Conservation (phyloP, 306 rosid genomes). For the Hippophae tibetana region DNA sequence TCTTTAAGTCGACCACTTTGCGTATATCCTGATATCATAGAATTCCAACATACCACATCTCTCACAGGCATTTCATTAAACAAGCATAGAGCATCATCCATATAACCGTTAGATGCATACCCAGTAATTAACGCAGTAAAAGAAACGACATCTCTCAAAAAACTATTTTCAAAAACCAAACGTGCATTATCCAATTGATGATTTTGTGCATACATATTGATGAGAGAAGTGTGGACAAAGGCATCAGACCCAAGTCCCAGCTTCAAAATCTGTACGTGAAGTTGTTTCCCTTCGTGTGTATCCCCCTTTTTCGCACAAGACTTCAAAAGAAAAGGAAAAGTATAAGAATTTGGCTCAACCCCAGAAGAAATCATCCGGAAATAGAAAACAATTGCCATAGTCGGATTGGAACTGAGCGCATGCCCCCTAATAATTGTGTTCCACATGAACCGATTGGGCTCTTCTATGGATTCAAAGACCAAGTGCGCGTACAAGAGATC, state of each 20-base stretch:
- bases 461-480: slow-evolving; percentile 15
- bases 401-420: neutral
- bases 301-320: slow-evolving; percentile 20
- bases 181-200: slow-evolving; percentile 47
- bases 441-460: slow-evolving; percentile 15
- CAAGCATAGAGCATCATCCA: slow-evolving; percentile 49
- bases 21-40: slow-evolving; percentile 70
- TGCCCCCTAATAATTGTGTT: slow-evolving; percentile 19
- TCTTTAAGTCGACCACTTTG: slow-evolving; percentile 47
- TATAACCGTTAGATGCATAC: slow-evolving; percentile 38
- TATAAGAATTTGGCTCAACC: slow-evolving; percentile 14
- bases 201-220: slow-evolving; percentile 34
- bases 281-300: slow-evolving; percentile 14
- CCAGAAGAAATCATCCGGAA: slow-evolving; percentile 8
- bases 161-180: slow-evolving; percentile 53
- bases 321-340: slow-evolving; percentile 23
- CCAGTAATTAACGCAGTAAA: slow-evolving; percentile 67
- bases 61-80: slow-evolving; percentile 47
- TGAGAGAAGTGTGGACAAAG: slow-evolving; percentile 20
- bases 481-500: slow-evolving; percentile 8
- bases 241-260: slow-evolving; percentile 21
- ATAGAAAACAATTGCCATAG: slow-evolving; percentile 12
- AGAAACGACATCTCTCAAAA: slow-evolving; percentile 47
- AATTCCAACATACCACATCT: slow-evolving; percentile 83
- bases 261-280: slow-evolving; percentile 20